Conservation (phyloP, 176 grass and related monocot genomes). For the Puccinellia tenuiflora region DNA sequence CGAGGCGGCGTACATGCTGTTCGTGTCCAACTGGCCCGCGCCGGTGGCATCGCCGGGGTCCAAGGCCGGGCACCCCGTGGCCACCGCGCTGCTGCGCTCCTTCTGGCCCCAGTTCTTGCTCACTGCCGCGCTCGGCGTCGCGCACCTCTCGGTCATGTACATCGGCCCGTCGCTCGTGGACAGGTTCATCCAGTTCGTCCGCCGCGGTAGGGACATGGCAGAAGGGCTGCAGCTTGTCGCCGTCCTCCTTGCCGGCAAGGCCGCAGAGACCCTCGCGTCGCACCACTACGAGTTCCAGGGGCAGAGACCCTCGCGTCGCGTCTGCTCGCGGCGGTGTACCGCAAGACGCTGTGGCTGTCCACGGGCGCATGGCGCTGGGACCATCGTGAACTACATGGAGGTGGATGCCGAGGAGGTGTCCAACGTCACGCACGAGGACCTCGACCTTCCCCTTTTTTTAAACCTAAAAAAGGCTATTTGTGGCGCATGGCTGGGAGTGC, state of each 20-base stretch:
- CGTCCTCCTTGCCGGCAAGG: slow-evolving; percentile 32
- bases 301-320: slow-evolving; percentile 45
- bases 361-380: neutral
- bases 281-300: slow-evolving; percentile 79
- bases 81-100: too few species aligned
- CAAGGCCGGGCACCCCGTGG: slow-evolving; percentile 9
- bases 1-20: slow-evolving; percentile 31
- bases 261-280: slow-evolving; percentile 37
- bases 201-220: neutral
- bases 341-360: slow-evolving; percentile 58
- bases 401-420: too few species aligned
- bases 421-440: too few species aligned
- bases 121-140: neutral
- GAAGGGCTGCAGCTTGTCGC: slow-evolving; percentile 33
- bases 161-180: slow-evolving; percentile 33
- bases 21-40: slow-evolving; percentile 46
- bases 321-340: slow-evolving; percentile 48
- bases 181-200: slow-evolving; percentile 27
- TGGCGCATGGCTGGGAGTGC: too few species aligned
- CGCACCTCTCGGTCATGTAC: slow-evolving; percentile 25
- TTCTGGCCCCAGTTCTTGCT: too few species aligned
- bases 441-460: too few species aligned
- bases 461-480: too few species aligned
- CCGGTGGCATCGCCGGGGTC: neutral
- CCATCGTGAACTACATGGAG: slow-evolving; percentile 74